phyloP scores from a whole-genome alignment of 257 asterid genomes.

The Nicotiana tomentosiformis region DNA sequence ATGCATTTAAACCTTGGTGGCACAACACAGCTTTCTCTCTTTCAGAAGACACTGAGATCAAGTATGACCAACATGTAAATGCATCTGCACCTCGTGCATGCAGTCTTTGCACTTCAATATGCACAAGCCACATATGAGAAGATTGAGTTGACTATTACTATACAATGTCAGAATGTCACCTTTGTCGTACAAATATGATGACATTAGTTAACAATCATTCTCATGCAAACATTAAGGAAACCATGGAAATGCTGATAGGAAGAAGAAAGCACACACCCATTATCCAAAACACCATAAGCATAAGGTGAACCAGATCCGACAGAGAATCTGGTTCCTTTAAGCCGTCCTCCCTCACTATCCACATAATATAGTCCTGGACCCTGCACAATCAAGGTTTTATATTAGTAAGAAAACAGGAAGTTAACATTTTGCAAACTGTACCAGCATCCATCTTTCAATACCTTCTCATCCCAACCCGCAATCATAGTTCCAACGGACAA shows the following conservation, averaged over 20 bases:
- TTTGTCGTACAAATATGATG: background rate
- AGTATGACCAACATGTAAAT: background rate
- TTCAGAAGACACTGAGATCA: background rate
- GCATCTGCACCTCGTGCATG: background rate
- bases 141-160: background rate
- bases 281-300: slow-evolving; percentile 92
- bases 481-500: slow-evolving; percentile 96
- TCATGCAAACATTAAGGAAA: background rate
- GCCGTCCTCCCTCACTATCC: slow-evolving; percentile 97
- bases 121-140: background rate
- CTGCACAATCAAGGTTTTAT: slow-evolving; percentile 30
- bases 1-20: background rate
- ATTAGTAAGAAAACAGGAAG: background rate
- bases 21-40: background rate
- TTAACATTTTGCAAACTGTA: background rate
- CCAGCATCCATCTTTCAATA: slow-evolving; percentile 18
- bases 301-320: slow-evolving; percentile 99
- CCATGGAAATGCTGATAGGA: slow-evolving; percentile 1
- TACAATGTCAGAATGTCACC: background rate
- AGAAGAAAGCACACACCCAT: slow-evolving; percentile 50
- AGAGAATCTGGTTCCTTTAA: slow-evolving; percentile 87
- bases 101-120: background rate
- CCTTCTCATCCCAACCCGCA: slow-evolving; percentile 99
- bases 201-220: background rate
- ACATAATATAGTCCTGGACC: slow-evolving; percentile 94